phyloP scores from a whole-genome alignment of 768 basidiomycete species.

The Antrodiella citrinella region DNA sequence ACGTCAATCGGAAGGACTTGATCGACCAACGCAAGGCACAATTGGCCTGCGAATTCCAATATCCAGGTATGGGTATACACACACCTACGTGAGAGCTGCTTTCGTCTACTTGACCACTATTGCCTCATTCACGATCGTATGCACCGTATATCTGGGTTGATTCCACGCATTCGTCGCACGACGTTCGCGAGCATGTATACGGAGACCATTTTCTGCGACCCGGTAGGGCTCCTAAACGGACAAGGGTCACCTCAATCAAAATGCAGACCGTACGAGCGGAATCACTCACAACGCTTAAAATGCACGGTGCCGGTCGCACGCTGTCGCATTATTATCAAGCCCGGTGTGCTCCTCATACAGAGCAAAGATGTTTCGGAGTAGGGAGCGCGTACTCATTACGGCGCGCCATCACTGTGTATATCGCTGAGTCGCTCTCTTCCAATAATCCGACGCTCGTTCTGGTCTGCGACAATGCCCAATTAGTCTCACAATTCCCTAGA shows the following conservation, averaged over 20 bases:
- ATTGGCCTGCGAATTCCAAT: not conserved
- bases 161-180: not conserved
- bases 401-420: not conserved
- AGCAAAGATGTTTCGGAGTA: not conserved
- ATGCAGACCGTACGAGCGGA: not conserved
- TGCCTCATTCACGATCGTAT: too few species aligned
- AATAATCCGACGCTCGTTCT: not conserved
- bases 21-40: not conserved
- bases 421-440: not conserved
- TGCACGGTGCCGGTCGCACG: not conserved
- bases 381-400: not conserved
- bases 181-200: too few species aligned
- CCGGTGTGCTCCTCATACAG: not conserved
- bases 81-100: not conserved
- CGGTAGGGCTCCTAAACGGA: not conserved
- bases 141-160: not conserved
- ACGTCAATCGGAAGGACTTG: not conserved
- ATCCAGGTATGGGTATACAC: not conserved
- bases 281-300: not conserved
- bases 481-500: not conserved
- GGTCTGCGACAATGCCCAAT: not conserved
- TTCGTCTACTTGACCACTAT: too few species aligned
- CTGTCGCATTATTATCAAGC: not conserved
- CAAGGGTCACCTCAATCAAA: not conserved
- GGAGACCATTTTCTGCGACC: not conserved